Evolutionary conservation across 371 early-diverging fungal species (phyloP).

Genomic region (Circinella umbellata): DNA sequence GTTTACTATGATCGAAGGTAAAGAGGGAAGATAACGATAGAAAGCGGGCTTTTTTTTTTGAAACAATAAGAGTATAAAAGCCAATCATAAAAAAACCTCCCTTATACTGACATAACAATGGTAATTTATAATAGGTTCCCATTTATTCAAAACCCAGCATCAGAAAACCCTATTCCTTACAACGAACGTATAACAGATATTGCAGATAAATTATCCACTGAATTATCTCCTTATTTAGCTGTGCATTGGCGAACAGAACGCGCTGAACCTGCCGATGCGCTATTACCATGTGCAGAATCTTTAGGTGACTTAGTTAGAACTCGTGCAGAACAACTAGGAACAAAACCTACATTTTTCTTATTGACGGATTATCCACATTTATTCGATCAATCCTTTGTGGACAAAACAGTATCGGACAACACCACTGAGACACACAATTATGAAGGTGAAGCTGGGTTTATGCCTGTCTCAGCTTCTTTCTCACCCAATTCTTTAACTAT

Average conservation of each 20-base stretch:
- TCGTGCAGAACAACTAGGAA: neutral
- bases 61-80: too few species aligned
- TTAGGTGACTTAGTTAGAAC: constrained; percentile 20
- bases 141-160: constrained; percentile 31
- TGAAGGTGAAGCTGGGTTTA: neutral
- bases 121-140: constrained; percentile 21
- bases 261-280: constrained; percentile 26
- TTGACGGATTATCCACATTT: constrained; percentile 45
- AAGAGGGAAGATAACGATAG: neutral
- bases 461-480: constrained; percentile 33
- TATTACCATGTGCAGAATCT: constrained; percentile 31
- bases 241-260: constrained; percentile 47
- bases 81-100: too few species aligned
- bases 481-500: constrained; percentile 18
- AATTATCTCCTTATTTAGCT: constrained; percentile 33
- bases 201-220: constrained; percentile 22
- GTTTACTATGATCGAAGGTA: constrained; percentile 42
- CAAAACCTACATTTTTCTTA: constrained; percentile 28
- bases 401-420: constrained; percentile 17
- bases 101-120: too few species aligned
- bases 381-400: constrained; percentile 18
- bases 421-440: neutral
- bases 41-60: too few species aligned
- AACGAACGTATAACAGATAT: constrained; percentile 23
- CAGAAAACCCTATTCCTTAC: constrained; percentile 34